Percentiles rank a stretch among this genome's conserved stretches.
Evolutionary conservation across 768 basidiomycete genomes (phyloP).

Genomic region (Hortiboletus flavorubellus): DNA sequence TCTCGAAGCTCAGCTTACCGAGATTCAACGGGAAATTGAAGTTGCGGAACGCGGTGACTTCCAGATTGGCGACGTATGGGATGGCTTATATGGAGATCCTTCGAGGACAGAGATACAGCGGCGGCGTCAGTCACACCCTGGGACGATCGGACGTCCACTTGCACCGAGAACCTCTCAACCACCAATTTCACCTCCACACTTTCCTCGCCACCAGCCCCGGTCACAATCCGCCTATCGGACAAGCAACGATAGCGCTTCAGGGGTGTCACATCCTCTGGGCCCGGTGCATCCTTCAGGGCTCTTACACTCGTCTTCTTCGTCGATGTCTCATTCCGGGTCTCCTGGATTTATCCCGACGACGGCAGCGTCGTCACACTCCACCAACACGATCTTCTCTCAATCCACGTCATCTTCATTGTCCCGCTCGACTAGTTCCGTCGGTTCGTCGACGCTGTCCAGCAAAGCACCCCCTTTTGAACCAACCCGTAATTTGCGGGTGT

Average conservation of each 20-base stretch:
- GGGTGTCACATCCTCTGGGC: constrained; percentile 18
- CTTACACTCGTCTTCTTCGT: constrained; percentile 13
- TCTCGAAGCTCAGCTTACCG: constrained; percentile 62
- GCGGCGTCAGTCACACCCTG: constrained; percentile 28
- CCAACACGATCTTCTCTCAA: constrained; percentile 17
- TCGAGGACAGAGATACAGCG: constrained; percentile 20
- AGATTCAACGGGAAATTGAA: constrained; percentile 60
- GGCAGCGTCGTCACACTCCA: constrained; percentile 12
- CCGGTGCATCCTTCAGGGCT: constrained; percentile 10
- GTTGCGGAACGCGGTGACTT: constrained; percentile 26
- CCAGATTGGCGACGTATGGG: constrained; percentile 18
- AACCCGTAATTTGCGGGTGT: constrained; percentile 25
- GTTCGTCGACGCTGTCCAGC: constrained; percentile 46
- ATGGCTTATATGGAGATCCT: constrained; percentile 12
- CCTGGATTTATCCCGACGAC: constrained; percentile 12
- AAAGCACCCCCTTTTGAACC: constrained; percentile 57
- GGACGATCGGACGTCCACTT: constrained; percentile 25
- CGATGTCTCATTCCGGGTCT: constrained; percentile 17
- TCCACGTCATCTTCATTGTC: constrained; percentile 24
- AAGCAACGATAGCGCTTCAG: constrained; percentile 12
- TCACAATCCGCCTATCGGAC: constrained; percentile 24
- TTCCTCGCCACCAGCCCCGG: constrained; percentile 27
- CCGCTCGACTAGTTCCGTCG: constrained; percentile 27
- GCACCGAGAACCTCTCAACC: constrained; percentile 13
- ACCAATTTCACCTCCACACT: constrained; percentile 27